Conservation (phyloP, 345 rosid species). For the Murraya koenigii region DNA sequence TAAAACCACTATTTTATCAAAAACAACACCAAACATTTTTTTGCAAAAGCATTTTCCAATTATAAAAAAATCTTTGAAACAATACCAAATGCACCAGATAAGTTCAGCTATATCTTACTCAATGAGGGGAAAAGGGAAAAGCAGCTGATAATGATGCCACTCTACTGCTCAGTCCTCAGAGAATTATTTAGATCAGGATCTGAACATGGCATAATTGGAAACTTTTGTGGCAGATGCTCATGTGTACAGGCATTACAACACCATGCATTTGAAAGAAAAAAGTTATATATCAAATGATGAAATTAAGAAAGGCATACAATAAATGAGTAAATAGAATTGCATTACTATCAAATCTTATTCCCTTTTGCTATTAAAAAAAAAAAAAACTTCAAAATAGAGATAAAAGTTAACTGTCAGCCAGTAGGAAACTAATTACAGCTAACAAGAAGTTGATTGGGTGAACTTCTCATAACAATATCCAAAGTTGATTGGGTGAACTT, state of each 20-base stretch:
- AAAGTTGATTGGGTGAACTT: conserved; percentile 31
- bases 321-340: conserved; percentile 3
- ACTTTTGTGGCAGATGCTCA: conserved; percentile 8
- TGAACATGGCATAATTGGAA: not conserved
- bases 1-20: not conserved
- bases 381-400: not conserved
- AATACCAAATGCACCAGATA: not conserved
- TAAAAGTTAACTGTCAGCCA: conserved; percentile 15
- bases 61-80: not conserved
- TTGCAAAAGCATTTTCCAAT: not conserved
- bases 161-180: not conserved
- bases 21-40: not conserved
- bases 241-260: not conserved
- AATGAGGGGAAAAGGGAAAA: not conserved
- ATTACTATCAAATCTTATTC: conserved; percentile 15
- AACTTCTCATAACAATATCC: conserved; percentile 32
- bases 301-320: conserved; percentile 10
- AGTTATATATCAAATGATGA: conserved; percentile 8
- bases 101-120: not conserved
- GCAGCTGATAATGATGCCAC: conserved; percentile 1
- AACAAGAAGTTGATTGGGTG: conserved; percentile 28
- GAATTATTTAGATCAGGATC: not conserved
- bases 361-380: not conserved
- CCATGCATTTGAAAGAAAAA: not conserved
- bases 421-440: conserved; percentile 36